A percentile compares a stretch with the other conserved stretches of the same genome.
phyloP scores from a whole-genome alignment of 129 eudicot species.

The Saussurea involucrata region DNA sequence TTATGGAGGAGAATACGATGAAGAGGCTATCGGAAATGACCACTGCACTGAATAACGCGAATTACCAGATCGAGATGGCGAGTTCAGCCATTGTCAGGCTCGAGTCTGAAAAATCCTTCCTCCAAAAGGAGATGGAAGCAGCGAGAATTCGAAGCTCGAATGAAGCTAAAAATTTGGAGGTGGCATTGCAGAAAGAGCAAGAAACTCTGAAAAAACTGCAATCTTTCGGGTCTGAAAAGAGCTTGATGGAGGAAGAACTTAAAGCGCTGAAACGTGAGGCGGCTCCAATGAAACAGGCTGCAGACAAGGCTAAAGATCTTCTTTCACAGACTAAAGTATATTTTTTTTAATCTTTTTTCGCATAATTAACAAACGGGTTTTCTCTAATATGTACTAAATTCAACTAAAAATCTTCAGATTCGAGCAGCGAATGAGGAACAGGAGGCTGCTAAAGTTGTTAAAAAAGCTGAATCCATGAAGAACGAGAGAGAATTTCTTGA shows the following conservation, averaged over 20 bases:
- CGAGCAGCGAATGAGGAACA: constrained; percentile 42
- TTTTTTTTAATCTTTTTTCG: background rate
- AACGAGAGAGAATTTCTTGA: constrained; percentile 30
- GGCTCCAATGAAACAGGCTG: constrained; percentile 10
- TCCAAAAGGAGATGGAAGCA: constrained; percentile 36
- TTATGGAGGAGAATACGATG: constrained; percentile 35
- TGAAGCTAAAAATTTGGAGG: constrained; percentile 28
- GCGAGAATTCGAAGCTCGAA: constrained; percentile 18
- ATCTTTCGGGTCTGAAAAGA: constrained; percentile 32
- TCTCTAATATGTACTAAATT: background rate
- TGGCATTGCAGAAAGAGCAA: constrained; percentile 39
- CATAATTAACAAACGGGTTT: background rate
- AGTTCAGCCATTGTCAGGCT: constrained; percentile 32
- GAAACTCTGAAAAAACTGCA: constrained; percentile 35
- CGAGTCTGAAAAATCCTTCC: constrained; percentile 34
- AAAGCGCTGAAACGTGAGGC: constrained; percentile 15
- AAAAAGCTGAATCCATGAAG: constrained; percentile 13
- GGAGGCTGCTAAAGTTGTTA: constrained; percentile 25
- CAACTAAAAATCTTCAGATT: constrained; percentile 31
- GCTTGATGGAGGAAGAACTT: constrained; percentile 37
- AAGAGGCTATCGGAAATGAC: constrained; percentile 60
- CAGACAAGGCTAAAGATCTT: constrained; percentile 41
- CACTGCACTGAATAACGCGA: constrained; percentile 32
- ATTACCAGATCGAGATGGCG: constrained; percentile 35
- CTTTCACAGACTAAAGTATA: constrained; percentile 48